phyloP scores from a whole-genome alignment of 805 yeast species.

The Limtongia smithiae region DNA sequence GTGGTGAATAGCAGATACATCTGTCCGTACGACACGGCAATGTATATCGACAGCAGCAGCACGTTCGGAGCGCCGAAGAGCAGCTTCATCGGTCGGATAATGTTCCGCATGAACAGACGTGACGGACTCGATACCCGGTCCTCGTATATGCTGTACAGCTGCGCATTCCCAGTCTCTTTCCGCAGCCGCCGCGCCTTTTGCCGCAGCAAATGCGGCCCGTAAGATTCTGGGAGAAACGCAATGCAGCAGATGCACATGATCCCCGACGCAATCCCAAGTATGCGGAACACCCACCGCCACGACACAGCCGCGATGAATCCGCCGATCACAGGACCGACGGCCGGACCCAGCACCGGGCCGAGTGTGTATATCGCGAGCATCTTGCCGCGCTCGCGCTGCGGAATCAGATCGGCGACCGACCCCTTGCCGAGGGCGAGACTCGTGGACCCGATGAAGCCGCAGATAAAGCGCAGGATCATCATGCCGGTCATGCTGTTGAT shows the following conservation, averaged over 20 bases:
- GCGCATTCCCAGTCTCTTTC: constrained; percentile 52
- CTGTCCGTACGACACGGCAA: constrained; percentile 66
- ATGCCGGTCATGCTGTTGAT: constrained; percentile 54
- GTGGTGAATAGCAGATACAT: constrained; percentile 58
- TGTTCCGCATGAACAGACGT: constrained; percentile 36
- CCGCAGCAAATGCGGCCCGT: constrained; percentile 51
- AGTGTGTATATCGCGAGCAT: constrained; percentile 57
- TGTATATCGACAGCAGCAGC: constrained; percentile 56
- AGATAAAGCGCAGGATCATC: constrained; percentile 56
- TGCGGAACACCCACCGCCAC: constrained; percentile 67
- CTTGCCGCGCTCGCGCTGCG: constrained; percentile 45
- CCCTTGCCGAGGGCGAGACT: constrained; percentile 70
- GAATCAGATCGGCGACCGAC: constrained; percentile 57
- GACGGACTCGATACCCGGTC: constrained; percentile 30
- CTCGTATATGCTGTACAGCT: constrained; percentile 59
- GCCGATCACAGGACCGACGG: constrained; percentile 46
- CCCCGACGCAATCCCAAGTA: constrained; percentile 54
- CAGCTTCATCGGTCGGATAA: constrained; percentile 54
- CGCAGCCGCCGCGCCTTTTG: constrained; percentile 48
- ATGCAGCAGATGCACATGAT: constrained; percentile 45
- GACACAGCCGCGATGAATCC: constrained; percentile 52
- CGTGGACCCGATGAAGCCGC: constrained; percentile 64
- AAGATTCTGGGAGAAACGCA: constrained; percentile 53
- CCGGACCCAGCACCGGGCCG: constrained; percentile 61
- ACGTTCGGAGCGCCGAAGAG: constrained; percentile 60